Evolutionary conservation across 768 basidiomycete genomes (phyloP), one percentile per base, ranked within the genome.

Genomic region (Hygrocybe punicea): DNA sequence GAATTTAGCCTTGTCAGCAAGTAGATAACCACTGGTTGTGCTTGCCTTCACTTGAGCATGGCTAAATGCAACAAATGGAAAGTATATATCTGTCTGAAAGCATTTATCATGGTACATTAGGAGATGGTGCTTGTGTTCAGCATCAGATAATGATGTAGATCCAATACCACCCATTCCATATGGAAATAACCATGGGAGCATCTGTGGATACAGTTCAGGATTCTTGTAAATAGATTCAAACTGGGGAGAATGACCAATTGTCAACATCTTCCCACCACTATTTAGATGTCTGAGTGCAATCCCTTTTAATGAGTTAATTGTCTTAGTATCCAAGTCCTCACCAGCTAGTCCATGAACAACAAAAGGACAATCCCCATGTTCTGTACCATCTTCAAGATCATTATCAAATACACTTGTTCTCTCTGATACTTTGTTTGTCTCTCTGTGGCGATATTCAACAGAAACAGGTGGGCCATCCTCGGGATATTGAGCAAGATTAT

Each of bases 121-220:
- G 1, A 70, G 49, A 8, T 63, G 50, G 39, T 58, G 39, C 17
- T 69, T 69, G 29, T 71, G 70, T 7, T 23, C 25, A 6, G 35
- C 14, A 14, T 63, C 63, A 3, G 61, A 58, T 6, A 73, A 34
- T 17, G 8, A 37, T 23, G 57, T 55, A 2, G 50, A 51, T 14
- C 67, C 69, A 11, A 73, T 60, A 2, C 69, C 71, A 14, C 73
- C 74, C 2, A 64, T 25, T 0, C 75, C 74, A 59, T 75, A 76
- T 0, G 73, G 74, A 61, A 71, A 77, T 1, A 76, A 53, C 73
- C 73, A 75, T 0, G 75, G 75, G 53, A 72, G 74, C 67, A 73
- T 71, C n/a, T 63, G 60, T 1, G 76, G 71, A 65, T 71, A 78
- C 3, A 75, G 56, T 6, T 62, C 51, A 1, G 70, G 63, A 52